Percentiles rank a stretch among this genome's conserved stretches.
phyloP scores from a whole-genome alignment of 2,329 filamentous ascomycete genomes.

The Boeremia lycopersici region DNA sequence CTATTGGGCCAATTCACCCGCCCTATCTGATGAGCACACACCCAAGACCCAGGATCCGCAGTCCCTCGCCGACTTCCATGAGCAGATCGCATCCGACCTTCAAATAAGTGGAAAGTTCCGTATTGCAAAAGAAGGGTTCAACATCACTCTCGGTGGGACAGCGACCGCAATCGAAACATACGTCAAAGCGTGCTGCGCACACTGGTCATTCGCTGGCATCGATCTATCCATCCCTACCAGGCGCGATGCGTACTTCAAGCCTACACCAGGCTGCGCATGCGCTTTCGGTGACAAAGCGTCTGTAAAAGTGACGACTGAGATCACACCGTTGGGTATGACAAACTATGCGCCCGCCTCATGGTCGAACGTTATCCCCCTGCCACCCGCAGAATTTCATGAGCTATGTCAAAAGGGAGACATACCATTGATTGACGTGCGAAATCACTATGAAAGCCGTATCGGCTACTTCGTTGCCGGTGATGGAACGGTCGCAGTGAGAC shows the following conservation, averaged over 20 bases:
- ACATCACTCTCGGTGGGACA: slow-evolving; percentile 30
- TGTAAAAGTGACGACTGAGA: slow-evolving; percentile 27
- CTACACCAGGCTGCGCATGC: slow-evolving; percentile 30
- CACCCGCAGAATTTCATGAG: slow-evolving; percentile 27
- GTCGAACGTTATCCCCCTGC: slow-evolving; percentile 22
- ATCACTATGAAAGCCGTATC: slow-evolving; percentile 34
- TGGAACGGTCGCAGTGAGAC: slow-evolving; percentile 23
- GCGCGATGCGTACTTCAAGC: slow-evolving; percentile 28
- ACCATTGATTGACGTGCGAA: slow-evolving; percentile 30
- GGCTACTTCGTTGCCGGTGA: slow-evolving; percentile 30
- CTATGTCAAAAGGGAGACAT: slow-evolving; percentile 21
- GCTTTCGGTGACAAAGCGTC: slow-evolving; percentile 21
- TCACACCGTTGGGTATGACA: slow-evolving; percentile 32
- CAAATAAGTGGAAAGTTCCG: slow-evolving; percentile 27
- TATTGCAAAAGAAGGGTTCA: slow-evolving; percentile 31
- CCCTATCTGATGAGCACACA: slow-evolving; percentile 12
- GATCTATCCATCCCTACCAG: slow-evolving; percentile 13
- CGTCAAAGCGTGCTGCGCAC: slow-evolving; percentile 21
- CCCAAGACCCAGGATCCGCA: slow-evolving; percentile 9
- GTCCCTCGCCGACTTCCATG: slow-evolving; percentile 22
- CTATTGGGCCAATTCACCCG: slow-evolving; percentile 27
- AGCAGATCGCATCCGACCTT: slow-evolving; percentile 11
- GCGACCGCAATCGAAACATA: slow-evolving; percentile 16
- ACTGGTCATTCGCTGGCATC: slow-evolving; percentile 30
- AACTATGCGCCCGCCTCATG: slow-evolving; percentile 30